phyloP scores from a whole-genome alignment of 176 grass and related monocot genomes.

The Tillandsia fasciculata region DNA sequence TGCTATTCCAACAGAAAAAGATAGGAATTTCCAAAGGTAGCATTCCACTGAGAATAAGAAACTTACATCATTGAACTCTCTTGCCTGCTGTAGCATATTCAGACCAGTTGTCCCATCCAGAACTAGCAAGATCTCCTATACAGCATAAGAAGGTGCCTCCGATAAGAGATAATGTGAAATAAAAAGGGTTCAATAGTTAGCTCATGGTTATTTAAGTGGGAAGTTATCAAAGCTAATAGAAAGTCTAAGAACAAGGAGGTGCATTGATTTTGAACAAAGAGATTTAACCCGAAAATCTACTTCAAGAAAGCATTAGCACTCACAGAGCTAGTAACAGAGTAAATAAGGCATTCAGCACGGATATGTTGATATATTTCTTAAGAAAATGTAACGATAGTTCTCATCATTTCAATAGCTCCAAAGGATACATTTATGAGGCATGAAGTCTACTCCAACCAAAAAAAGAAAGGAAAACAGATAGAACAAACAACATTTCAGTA shows the following conservation, averaged over 20 bases:
- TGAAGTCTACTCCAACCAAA: too few species aligned
- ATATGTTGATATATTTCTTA: neutral
- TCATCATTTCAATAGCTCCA: too few species aligned
- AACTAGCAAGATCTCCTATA: constrained; percentile 79
- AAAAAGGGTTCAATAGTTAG: too few species aligned
- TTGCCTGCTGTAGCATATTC: constrained; percentile 93
- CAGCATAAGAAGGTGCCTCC: neutral
- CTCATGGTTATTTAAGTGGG: neutral
- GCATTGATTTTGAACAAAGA: neutral
- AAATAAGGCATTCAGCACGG: neutral
- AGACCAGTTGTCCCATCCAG: constrained; percentile 94
- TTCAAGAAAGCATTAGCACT: neutral
- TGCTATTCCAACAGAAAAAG: neutral
- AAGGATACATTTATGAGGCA: too few species aligned
- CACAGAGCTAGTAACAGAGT: neutral
- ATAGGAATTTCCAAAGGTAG: neutral
- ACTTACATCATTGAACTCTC: constrained; percentile 92
- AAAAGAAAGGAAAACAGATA: too few species aligned
- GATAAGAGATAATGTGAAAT: neutral
- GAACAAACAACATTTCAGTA: too few species aligned
- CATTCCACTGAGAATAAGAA: neutral
- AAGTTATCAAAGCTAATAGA: neutral
- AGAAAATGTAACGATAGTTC: neutral
- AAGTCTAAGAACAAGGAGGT: neutral
- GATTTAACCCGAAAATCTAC: neutral